These are phyloP conservation scores for Dalbergia cultrata DNA, from an alignment of 306 rosid genomes.

Conservation along the genomic window DNA sequence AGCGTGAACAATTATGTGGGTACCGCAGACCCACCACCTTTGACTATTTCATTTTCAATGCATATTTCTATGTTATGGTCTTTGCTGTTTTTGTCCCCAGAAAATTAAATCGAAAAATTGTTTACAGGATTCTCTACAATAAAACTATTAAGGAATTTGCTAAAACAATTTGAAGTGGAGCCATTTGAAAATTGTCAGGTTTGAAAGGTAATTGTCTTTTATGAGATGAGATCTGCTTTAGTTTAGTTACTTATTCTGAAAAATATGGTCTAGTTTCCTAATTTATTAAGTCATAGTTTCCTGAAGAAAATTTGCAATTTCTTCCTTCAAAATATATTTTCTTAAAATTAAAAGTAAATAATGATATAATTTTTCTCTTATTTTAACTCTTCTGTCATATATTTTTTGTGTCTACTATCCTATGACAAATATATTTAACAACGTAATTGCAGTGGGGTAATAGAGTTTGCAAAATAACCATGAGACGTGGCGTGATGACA, in stretches of 20 bases:
- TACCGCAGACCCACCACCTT: slow-evolving; percentile 43
- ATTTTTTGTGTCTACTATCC: too few relatives aligned
- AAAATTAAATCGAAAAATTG: neutral
- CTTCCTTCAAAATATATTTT: too few relatives aligned
- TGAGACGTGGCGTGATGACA: too few relatives aligned
- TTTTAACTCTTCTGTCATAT: too few relatives aligned
- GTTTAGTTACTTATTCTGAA: neutral
- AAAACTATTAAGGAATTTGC: neutral
- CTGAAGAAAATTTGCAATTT: too few relatives aligned
- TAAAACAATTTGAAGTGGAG: neutral
- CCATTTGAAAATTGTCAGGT: neutral
- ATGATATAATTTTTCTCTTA: too few relatives aligned
- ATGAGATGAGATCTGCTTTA: neutral
- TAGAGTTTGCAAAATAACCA: too few relatives aligned
- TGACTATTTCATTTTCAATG: slow-evolving; percentile 32
- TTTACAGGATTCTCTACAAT: neutral
- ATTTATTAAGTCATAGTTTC: too few relatives aligned
- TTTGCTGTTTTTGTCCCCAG: neutral
- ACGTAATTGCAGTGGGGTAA: too few relatives aligned
- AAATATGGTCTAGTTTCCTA: neutral
- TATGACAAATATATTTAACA: too few relatives aligned
- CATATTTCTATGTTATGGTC: neutral
- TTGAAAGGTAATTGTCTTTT: neutral
- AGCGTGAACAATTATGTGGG: slow-evolving; percentile 37
- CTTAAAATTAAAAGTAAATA: too few relatives aligned